Evolutionary conservation across 164 flowering plant species (phyloP), one percentile per base, ranked within the genome.

Genomic region (Vitis rotundifolia): DNA sequence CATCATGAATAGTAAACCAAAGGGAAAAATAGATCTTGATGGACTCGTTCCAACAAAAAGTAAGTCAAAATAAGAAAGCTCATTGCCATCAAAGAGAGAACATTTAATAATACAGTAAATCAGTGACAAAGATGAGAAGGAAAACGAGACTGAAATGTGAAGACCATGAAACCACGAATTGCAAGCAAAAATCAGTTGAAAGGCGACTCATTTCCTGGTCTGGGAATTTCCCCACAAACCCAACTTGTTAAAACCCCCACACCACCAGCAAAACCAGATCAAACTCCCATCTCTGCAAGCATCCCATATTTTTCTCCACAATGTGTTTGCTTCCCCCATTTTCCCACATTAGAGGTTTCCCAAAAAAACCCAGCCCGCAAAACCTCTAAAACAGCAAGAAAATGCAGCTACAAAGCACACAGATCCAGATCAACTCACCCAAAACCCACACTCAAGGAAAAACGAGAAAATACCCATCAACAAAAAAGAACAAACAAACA

Each of bases 381-480:
- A 53, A 66, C 15, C 44, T 63, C 31, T 11, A 9, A 2, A 48
- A 49, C 15, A 58, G 58, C 49, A 28, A 68, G 37, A 52, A 48
- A 61, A 71, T 70, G 71, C 13, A 57, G 6, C 8, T 15, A 53
- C 61, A 48, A 61, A 65, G 48, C 3, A 37, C 48, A 11, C 71
- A 72, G 79, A 77, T 77, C 80, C 69, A 62, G 73, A 56, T 68
- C 62, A 71, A 29, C 68, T 55, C 68, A 66, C 61, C 53, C 26
- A 22, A 22, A 22, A 22, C 26, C 26, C 44, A 31, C 44, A 31
- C 44, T 31, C 44, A 31, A 2, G 5, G 44, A 61, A 12, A 54
- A 57, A 63, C 50, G 59, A 50, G 4, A 49, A 11, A 12, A 52
- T 3, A 58, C 50, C 59, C 31, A 61, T 59, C 28, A 55, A 4